These are phyloP conservation scores for Acanthochlamys bracteata DNA, from an alignment of 106 monocot genomes.

Conservation along the genomic window DNA sequence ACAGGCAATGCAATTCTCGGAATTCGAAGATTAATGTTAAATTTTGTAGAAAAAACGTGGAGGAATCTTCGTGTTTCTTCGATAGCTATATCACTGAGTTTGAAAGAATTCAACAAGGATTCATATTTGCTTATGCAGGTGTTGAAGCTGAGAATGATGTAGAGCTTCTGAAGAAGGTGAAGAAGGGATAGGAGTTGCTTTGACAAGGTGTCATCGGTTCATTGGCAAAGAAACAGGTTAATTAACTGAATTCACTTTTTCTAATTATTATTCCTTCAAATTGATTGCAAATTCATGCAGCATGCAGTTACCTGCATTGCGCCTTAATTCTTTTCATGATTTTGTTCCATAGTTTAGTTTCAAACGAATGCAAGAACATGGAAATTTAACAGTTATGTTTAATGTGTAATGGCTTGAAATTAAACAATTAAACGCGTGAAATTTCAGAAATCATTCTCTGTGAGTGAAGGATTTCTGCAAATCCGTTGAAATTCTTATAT, in stretches of 20 bases:
- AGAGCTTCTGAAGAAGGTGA: constrained; percentile 83
- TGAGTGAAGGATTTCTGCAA: too few species aligned
- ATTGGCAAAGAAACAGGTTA: constrained; percentile 66
- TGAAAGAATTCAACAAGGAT: not conserved
- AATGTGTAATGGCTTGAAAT: too few species aligned
- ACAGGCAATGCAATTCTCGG: too few species aligned
- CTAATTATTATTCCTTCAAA: not conserved
- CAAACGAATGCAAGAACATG: too few species aligned
- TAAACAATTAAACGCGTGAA: too few species aligned
- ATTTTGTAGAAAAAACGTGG: not conserved
- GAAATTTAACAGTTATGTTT: too few species aligned
- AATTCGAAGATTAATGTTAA: too few species aligned
- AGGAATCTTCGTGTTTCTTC: not conserved
- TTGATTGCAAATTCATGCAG: not conserved
- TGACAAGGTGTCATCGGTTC: constrained; percentile 75
- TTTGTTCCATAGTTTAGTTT: too few species aligned
- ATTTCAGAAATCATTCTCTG: too few species aligned
- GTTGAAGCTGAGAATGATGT: constrained; percentile 91
- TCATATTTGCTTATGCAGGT: constrained; percentile 21
- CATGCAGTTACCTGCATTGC: not conserved
- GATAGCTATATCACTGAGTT: constrained; percentile 8
- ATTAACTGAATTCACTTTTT: not conserved
- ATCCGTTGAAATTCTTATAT: too few species aligned
- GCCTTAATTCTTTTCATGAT: too few species aligned
- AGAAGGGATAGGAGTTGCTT: constrained; percentile 78